Evolutionary conservation across 495 filamentous ascomycete species (phyloP).

Genomic region (Lichenothelia convexa): DNA sequence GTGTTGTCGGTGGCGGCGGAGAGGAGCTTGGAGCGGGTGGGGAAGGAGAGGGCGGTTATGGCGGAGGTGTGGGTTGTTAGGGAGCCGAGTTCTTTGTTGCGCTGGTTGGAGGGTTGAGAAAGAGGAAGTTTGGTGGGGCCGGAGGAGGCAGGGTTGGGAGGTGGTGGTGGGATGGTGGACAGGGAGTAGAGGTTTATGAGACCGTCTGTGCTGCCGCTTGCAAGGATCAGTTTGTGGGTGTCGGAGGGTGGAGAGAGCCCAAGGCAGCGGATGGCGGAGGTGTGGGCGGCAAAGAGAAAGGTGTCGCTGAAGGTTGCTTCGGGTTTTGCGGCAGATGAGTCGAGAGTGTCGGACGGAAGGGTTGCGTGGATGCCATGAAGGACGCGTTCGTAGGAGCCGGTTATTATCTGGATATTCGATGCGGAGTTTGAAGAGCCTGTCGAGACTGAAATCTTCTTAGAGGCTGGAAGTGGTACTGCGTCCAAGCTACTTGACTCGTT

Average conservation of each 20-base stretch:
- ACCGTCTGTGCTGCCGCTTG: conserved; percentile 80
- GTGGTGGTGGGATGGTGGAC: conserved; percentile 46
- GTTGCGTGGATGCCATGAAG: conserved; percentile 79
- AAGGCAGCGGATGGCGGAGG: conserved; percentile 74
- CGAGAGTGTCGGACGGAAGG: conserved; percentile 26
- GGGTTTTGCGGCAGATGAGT: conserved; percentile 15
- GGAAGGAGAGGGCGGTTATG: conserved; percentile 63
- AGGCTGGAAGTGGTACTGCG: too few species aligned
- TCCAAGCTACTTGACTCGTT: too few species aligned
- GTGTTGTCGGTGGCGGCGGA: conserved; percentile 70
- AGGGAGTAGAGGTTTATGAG: conserved; percentile 88
- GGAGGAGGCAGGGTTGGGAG: conserved; percentile 42
- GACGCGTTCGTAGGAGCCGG: conserved; percentile 86
- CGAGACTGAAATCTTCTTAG: too few species aligned
- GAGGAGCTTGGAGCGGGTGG: conserved; percentile 72
- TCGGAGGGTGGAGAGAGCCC: conserved; percentile 66
- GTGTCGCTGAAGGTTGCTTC: conserved; percentile 65
- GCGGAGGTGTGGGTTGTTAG: conserved; percentile 70
- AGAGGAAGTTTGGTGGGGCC: conserved; percentile 55
- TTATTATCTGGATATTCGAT: conserved; percentile 65
- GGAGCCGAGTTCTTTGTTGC: conserved; percentile 73
- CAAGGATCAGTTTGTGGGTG: conserved; percentile 61
- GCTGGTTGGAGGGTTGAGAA: too few species aligned
- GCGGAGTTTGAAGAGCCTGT: conserved; percentile 8
- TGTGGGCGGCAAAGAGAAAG: conserved; percentile 90